Base-by-base conservation (phyloP, 176 grass and related monocot genomes). In the Elaeis guineensis region DNA sequence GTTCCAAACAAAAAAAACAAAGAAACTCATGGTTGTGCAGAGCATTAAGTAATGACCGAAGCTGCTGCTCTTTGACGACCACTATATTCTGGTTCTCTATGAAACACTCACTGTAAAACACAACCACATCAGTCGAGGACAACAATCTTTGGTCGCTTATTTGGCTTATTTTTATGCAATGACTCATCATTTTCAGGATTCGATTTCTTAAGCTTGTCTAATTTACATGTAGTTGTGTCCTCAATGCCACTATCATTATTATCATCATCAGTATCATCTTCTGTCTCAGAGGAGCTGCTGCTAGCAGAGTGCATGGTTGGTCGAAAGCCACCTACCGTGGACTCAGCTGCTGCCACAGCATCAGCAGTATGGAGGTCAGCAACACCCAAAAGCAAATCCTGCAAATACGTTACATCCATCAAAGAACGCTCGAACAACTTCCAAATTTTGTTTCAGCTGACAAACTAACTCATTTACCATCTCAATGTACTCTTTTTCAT, bases 341-440 rank as follows among this genome's bases (percentile, higher is more conserved):
- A 72, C 66, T 96, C 92, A 53, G 92, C 92, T 30, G 69, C 83
- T 51, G 75, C 87, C 25, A 90, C 75, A 81, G 92, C 87, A 80
- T 85, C 78, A 4, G 75, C 75, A 9, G 80, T 79, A 62, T 73
- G 81, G 69, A 96, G 87, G 63, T 88, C 83, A 65, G 83, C 83
- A 55, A 96, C 63, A 62, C 92, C 92, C 26, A 96, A 74, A 64
- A 96, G 75, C 59, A 96, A 77, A 77, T 96, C 92, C 90, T 95
- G 75, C 57, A 80, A 58, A 66, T 23, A 62, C 22, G 26, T 29
- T 17, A 15, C 55, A 62, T 15, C 21, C 19, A 22, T 61, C 32
- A 23, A 26, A 57, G n/a, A 52, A 5, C 16, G 18, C 18, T 65
- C 21, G 15, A 60, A n/a, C 50, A 65, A 19, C 24, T 30, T 67